Conservation (phyloP, 2,329 filamentous ascomycete species). For the Sclerotiophoma versabilis region DNA sequence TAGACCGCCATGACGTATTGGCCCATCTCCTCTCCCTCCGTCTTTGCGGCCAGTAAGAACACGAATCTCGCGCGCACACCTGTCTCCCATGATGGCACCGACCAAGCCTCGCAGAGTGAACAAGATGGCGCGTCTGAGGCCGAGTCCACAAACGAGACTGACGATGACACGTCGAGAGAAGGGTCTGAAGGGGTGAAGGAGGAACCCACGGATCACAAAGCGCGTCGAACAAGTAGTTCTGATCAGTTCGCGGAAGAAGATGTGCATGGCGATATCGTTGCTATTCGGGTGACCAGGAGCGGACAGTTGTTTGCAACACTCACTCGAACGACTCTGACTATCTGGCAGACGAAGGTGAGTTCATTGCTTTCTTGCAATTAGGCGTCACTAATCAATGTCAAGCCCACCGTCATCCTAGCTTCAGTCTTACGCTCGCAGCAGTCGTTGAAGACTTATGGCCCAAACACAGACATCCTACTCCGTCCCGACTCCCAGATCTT, state of each 20-base stretch:
- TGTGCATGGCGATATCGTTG: slow-evolving; percentile 71
- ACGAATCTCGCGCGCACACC: slow-evolving; percentile 61
- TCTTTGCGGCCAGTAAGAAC: slow-evolving; percentile 79
- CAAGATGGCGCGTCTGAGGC: slow-evolving; percentile 26
- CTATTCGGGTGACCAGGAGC: slow-evolving; percentile 77
- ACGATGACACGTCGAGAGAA: slow-evolving; percentile 18
- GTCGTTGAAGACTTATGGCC: slow-evolving; percentile 83
- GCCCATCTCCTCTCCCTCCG: slow-evolving; percentile 83
- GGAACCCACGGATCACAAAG: slow-evolving; percentile 7
- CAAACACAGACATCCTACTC: slow-evolving; percentile 82
- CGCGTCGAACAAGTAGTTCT: slow-evolving; percentile 9
- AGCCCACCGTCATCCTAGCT: slow-evolving; percentile 90
- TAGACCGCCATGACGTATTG: slow-evolving; percentile 76
- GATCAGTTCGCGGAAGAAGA: slow-evolving; percentile 40
- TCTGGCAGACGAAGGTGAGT: slow-evolving; percentile 93
- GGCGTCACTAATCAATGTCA: slow-evolving; percentile 34
- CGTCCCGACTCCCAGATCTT: slow-evolving; percentile 92
- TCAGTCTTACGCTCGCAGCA: slow-evolving; percentile 80
- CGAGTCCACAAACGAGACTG: slow-evolving; percentile 14
- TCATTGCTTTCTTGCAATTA: slow-evolving; percentile 16
- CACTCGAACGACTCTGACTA: slow-evolving; percentile 81
- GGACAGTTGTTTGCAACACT: slow-evolving; percentile 89
- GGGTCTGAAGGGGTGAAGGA: slow-evolving; percentile 20
- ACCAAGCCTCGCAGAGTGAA: slow-evolving; percentile 28
- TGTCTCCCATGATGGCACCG: slow-evolving; percentile 67